These are phyloP conservation scores for Zymoseptoria tritici DNA, from an alignment of 2,329 filamentous ascomycete species.

Conservation along the genomic window DNA sequence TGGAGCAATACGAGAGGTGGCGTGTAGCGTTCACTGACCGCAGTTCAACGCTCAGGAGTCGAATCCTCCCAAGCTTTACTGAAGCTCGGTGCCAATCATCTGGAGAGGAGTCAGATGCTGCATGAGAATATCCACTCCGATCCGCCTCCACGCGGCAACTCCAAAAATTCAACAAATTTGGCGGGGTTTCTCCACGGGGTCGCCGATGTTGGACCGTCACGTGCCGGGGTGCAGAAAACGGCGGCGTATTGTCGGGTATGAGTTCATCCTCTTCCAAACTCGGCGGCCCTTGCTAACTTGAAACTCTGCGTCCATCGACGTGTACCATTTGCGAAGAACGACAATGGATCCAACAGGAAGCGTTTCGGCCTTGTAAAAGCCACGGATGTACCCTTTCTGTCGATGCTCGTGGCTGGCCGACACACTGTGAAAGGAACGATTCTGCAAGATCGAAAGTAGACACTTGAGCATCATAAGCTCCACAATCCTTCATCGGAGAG, in stretches of 20 bases:
- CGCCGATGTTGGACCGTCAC: not conserved
- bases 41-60: not conserved
- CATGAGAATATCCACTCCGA: not conserved
- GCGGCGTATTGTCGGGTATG: not conserved
- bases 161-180: not conserved
- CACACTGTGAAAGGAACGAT: too few relatives aligned
- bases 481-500: not conserved
- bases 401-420: too few relatives aligned
- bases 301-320: not conserved
- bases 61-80: not conserved
- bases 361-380: too few relatives aligned
- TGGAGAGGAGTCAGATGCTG: not conserved
- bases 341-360: not conserved
- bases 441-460: not conserved
- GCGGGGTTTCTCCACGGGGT: not conserved
- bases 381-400: too few relatives aligned
- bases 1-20: not conserved
- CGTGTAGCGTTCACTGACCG: not conserved
- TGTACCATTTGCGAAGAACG: not conserved
- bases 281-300: not conserved
- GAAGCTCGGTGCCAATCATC: not conserved
- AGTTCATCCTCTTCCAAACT: not conserved
- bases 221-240: not conserved
- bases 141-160: not conserved
- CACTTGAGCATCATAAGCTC: not conserved